Percentiles rank a stretch among this genome's conserved stretches.
phyloP scores from a whole-genome alignment of 1,284 basidiomycete species.

The Ustilago loliicola region DNA sequence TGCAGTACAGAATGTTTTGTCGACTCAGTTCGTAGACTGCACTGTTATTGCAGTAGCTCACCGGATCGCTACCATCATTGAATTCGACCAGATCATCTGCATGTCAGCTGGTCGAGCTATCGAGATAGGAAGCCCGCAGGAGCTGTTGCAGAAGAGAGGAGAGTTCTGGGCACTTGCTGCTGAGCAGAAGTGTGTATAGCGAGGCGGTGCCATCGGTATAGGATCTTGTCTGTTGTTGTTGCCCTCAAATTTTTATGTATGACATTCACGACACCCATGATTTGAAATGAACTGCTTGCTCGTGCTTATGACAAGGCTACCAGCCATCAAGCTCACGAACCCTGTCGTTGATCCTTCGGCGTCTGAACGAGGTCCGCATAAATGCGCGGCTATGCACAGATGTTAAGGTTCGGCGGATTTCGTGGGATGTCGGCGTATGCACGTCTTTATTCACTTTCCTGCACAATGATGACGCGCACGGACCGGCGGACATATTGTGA shows the following conservation, averaged over 20 bases:
- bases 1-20: constrained; percentile 78
- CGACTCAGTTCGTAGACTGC: constrained; percentile 53
- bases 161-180: constrained; percentile 56
- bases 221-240: too few relatives aligned
- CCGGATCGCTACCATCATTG: constrained; percentile 81
- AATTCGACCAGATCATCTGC: constrained; percentile 82
- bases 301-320: too few relatives aligned
- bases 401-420: not conserved
- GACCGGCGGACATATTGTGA: not conserved
- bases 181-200: constrained; percentile 59
- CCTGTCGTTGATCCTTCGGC: too few relatives aligned
- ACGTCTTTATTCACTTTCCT: not conserved
- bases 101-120: constrained; percentile 79
- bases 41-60: constrained; percentile 72
- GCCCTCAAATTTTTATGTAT: too few relatives aligned
- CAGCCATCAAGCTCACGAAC: too few relatives aligned
- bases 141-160: constrained; percentile 42
- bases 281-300: too few relatives aligned
- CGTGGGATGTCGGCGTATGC: not conserved
- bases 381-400: not conserved
- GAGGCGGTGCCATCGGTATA: too few relatives aligned
- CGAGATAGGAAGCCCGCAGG: constrained; percentile 73
- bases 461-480: not conserved
- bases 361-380: too few relatives aligned
- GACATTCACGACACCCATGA: too few relatives aligned